Conservation (phyloP, 23 red algal genomes). For the Gracilaria vermiculophylla region DNA sequence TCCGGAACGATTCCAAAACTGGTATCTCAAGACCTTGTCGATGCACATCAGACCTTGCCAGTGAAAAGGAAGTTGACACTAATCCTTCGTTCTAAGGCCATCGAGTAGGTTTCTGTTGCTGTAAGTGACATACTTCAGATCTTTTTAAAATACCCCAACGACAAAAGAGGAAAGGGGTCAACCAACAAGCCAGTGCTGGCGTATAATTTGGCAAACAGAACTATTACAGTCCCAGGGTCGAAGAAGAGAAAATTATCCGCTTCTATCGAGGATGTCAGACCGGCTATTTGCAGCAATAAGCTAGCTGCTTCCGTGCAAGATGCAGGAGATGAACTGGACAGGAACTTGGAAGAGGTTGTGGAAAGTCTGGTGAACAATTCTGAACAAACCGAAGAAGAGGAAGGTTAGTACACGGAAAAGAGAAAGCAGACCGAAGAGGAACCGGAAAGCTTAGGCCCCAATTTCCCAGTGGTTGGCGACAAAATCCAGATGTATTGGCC, state of each 20-base stretch:
- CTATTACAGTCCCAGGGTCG: neutral
- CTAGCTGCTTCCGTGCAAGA: constrained; percentile 23
- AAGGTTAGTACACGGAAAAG: too few species aligned
- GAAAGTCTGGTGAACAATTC: neutral
- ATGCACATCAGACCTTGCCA: neutral
- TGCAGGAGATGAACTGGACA: neutral
- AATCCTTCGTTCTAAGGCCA: constrained; percentile 27
- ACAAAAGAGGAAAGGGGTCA: neutral
- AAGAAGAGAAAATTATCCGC: neutral
- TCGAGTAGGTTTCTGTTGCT: neutral
- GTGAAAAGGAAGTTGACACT: constrained; percentile 28
- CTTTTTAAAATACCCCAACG: neutral
- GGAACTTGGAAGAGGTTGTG: neutral
- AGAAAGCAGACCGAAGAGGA: too few species aligned
- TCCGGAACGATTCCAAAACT: neutral
- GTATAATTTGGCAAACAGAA: neutral
- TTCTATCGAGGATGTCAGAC: neutral
- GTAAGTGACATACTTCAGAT: constrained; percentile 13
- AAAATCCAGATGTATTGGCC: neutral
- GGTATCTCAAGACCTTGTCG: neutral
- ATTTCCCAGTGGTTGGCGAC: neutral
- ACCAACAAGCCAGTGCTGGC: neutral
- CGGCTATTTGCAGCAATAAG: neutral
- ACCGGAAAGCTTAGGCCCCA: neutral
- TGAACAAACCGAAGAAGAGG: neutral